A percentile compares a stretch with the other conserved stretches of the same genome.
phyloP scores from a whole-genome alignment of 1,284 basidiomycete genomes.

The Fomitiporia mediterranea region DNA sequence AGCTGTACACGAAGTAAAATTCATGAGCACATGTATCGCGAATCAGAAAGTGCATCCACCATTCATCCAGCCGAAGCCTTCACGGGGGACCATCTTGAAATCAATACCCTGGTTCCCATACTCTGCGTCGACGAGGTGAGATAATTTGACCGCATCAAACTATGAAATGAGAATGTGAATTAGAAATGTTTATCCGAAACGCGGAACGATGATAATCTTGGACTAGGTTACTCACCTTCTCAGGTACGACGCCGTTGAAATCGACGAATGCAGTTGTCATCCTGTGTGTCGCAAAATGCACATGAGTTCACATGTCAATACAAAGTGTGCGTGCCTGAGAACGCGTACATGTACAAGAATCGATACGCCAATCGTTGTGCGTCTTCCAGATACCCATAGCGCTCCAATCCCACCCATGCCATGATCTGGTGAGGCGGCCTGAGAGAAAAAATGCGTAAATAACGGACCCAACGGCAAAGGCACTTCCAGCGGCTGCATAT shows the following conservation, averaged over 20 bases:
- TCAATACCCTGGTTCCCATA: conserved; percentile 98
- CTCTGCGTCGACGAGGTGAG: conserved; percentile 95
- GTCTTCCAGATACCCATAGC: conserved; percentile 93
- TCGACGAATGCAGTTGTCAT: conserved; percentile 92
- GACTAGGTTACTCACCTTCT: conserved; percentile 82
- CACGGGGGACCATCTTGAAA: conserved; percentile 93
- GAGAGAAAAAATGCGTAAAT: conserved; percentile 28
- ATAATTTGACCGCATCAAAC: conserved; percentile 95
- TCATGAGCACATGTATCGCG: not conserved
- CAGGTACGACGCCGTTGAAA: conserved; percentile 96
- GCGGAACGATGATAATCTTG: no score
- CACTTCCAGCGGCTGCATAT: not conserved
- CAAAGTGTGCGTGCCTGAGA: not conserved
- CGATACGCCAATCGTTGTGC: conserved; percentile 92
- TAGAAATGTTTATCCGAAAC: no score
- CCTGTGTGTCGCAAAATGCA: conserved; percentile 39
- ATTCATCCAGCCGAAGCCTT: conserved; percentile 98
- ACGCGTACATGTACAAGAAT: conserved; percentile 89
- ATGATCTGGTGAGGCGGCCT: conserved; percentile 98
- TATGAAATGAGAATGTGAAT: conserved; percentile 27
- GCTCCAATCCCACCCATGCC: conserved; percentile 94
- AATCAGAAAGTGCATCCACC: conserved; percentile 39
- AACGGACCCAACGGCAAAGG: not conserved
- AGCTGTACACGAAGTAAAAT: conserved; percentile 41
- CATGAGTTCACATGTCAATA: conserved; percentile 1